Percentiles rank a stretch among this genome's conserved stretches.
These are phyloP conservation scores for Herpetospermum pedunculosum DNA, from an alignment of 306 rosid species.

Conservation along the genomic window DNA sequence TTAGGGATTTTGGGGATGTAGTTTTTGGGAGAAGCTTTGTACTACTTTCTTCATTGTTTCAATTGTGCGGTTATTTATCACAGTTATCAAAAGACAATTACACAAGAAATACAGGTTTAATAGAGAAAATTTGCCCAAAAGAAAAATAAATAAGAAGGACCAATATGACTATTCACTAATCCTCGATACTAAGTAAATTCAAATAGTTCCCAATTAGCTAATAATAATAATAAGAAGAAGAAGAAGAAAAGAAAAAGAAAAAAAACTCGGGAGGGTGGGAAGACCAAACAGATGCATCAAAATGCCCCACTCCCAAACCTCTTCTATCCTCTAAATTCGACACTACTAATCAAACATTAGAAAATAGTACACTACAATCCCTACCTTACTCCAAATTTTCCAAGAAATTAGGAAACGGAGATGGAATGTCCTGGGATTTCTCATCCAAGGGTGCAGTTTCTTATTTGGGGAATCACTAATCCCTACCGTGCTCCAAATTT, in stretches of 20 bases:
- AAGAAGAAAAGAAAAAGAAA: not conserved
- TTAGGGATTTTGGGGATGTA: not conserved
- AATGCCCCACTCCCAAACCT: not conserved
- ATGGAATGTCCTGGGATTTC: not conserved
- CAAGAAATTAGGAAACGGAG: not conserved
- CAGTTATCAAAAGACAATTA: not conserved
- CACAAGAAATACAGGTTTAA: not conserved
- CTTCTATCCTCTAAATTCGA: not conserved
- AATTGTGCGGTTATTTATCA: not conserved
- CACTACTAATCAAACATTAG: not conserved
- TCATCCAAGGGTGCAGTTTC: not conserved
- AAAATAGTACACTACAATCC: not conserved
- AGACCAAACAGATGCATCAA: not conserved
- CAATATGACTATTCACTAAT: not conserved
- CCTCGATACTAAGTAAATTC: not conserved
- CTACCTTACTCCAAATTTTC: too few species aligned
- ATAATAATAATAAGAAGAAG: not conserved
- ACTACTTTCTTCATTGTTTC: not conserved
- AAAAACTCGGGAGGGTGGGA: not conserved
- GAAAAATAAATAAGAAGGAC: not conserved
- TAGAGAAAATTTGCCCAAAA: not conserved
- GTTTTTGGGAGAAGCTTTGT: not conserved
- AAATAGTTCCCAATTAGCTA: not conserved
- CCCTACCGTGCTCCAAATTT: not conserved
- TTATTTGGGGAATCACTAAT: not conserved